A percentile compares a stretch with the other conserved stretches of the same genome.
These are phyloP conservation scores for Suhomyces panamericanus DNA, from an alignment of 1,139 yeast species.

Conservation along the genomic window DNA sequence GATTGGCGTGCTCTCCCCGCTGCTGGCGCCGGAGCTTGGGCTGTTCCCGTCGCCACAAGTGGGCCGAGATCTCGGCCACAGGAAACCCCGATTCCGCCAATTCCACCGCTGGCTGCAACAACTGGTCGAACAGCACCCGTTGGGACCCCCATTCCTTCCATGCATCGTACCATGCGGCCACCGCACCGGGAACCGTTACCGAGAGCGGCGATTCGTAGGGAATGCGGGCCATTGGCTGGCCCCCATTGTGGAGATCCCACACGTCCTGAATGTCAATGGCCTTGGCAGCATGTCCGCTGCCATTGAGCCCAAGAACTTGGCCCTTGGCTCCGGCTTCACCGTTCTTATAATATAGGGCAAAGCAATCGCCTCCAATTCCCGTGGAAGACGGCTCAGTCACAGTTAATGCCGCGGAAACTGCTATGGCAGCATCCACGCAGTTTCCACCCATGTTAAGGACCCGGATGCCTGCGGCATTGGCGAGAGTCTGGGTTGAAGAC, in stretches of 20 bases:
- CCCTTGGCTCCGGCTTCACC: constrained; percentile 29
- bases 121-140: constrained; percentile 56
- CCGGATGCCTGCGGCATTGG: constrained; percentile 71
- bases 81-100: constrained; percentile 70
- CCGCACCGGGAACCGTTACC: constrained; percentile 75
- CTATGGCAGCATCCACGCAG: constrained; percentile 80
- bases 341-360: constrained; percentile 60
- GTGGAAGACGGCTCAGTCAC: constrained; percentile 77
- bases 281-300: constrained; percentile 71
- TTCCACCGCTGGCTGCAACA: constrained; percentile 68
- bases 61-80: constrained; percentile 58
- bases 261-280: constrained; percentile 52
- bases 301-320: constrained; percentile 69
- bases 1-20: constrained; percentile 25
- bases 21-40: constrained; percentile 42
- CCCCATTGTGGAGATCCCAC: constrained; percentile 40
- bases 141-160: constrained; percentile 73
- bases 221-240: constrained; percentile 43
- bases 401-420: constrained; percentile 72
- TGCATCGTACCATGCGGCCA: constrained; percentile 77
- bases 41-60: constrained; percentile 49
- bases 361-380: constrained; percentile 84
- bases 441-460: constrained; percentile 74
- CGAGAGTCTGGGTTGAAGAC: constrained; percentile 74
- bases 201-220: constrained; percentile 54